Conservation (phyloP, 306 rosid species). For the Spatholobus suberectus region DNA sequence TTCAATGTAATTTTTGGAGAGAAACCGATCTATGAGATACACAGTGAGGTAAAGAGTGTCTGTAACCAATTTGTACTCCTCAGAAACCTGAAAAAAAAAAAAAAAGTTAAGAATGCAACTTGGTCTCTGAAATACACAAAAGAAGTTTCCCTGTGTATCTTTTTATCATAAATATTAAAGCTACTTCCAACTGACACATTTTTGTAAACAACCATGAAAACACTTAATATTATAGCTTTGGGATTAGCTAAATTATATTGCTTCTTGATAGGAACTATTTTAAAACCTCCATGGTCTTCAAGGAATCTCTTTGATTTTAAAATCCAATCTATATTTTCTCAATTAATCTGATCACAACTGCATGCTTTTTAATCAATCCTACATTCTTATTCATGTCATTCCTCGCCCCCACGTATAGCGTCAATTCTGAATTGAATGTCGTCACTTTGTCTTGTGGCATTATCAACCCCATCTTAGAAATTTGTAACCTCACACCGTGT, state of each 20-base stretch:
- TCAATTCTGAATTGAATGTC: too few species aligned
- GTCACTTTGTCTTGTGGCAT: too few species aligned
- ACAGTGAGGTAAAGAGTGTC: slow-evolving; percentile 88
- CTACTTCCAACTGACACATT: neutral
- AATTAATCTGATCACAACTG: neutral
- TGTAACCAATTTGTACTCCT: slow-evolving; percentile 77
- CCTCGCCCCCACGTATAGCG: neutral
- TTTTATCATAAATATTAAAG: neutral
- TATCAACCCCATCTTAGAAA: too few species aligned
- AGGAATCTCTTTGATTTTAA: neutral
- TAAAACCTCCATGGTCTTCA: neutral
- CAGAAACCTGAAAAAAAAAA: slow-evolving; percentile 70
- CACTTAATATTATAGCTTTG: neutral
- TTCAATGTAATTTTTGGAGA: slow-evolving; percentile 71
- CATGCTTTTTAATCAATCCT: neutral
- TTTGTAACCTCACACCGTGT: neutral
- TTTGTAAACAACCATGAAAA: neutral
- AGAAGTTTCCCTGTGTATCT: neutral
- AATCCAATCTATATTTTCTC: neutral
- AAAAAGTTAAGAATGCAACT: neutral
- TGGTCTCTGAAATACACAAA: neutral
- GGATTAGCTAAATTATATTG: neutral
- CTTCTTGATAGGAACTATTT: neutral
- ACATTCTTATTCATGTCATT: neutral
- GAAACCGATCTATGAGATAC: slow-evolving; percentile 86